Evolutionary conservation across 192 early-diverging fungal species (phyloP).

Genomic region (Mortierella hygrophila): DNA sequence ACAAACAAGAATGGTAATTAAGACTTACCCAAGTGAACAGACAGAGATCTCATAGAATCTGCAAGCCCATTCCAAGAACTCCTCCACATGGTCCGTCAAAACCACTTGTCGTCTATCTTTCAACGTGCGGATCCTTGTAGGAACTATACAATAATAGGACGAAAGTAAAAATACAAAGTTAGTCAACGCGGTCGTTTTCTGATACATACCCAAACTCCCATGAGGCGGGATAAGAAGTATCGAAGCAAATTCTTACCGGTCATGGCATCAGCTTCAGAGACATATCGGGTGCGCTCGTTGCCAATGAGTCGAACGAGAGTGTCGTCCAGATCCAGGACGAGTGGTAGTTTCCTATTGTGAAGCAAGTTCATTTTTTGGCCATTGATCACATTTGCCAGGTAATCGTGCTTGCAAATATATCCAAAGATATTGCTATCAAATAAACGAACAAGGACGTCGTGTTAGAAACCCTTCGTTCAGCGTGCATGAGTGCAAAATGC

Average conservation of each 20-base stretch:
- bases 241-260: slow-evolving; percentile 5
- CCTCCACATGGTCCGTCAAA: slow-evolving; percentile 72
- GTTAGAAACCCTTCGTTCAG: background rate
- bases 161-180: background rate
- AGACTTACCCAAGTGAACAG: slow-evolving; percentile 74
- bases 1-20: background rate
- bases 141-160: slow-evolving; percentile 55
- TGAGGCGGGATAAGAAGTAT: too few species aligned
- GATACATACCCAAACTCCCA: too few species aligned
- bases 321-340: slow-evolving; percentile 85
- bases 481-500: too few species aligned
- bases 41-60: slow-evolving; percentile 78
- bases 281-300: slow-evolving; percentile 70
- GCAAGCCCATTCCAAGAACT: slow-evolving; percentile 81
- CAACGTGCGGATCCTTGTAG: slow-evolving; percentile 68
- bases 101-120: slow-evolving; percentile 75
- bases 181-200: background rate
- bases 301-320: slow-evolving; percentile 80
- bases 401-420: slow-evolving; percentile 69
- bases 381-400: slow-evolving; percentile 68
- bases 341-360: slow-evolving; percentile 66
- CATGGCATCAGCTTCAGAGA: slow-evolving; percentile 62
- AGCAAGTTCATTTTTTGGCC: slow-evolving; percentile 64
- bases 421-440: slow-evolving; percentile 70
- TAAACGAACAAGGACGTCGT: background rate